phyloP scores from a whole-genome alignment of 176 grass and related monocot species.

The Ensete glaucum region DNA sequence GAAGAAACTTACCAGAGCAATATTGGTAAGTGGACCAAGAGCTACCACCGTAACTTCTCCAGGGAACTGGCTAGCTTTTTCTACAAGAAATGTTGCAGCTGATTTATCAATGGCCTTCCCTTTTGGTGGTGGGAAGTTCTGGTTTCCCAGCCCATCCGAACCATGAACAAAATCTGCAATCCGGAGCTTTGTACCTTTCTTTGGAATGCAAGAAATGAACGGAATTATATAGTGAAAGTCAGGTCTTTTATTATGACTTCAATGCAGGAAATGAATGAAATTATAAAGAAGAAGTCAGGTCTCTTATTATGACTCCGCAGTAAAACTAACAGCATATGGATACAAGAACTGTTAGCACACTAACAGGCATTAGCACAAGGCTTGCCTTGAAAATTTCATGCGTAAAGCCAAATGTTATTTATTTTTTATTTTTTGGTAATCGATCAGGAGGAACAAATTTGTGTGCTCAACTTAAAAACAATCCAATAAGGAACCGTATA shows the following conservation, averaged over 20 bases:
- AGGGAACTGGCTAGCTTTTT: constrained; percentile 62
- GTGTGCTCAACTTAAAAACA: too few relatives aligned
- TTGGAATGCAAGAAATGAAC: constrained; percentile 10
- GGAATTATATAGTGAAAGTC: constrained; percentile 1
- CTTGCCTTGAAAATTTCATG: background rate
- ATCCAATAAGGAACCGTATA: background rate
- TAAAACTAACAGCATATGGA: background rate
- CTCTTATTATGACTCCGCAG: background rate
- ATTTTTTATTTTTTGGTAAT: too few relatives aligned
- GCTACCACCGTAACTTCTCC: constrained; percentile 68
- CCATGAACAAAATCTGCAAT: constrained; percentile 84
- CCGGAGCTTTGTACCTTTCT: constrained; percentile 82
- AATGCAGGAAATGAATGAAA: constrained; percentile 8
- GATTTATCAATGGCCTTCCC: constrained; percentile 46
- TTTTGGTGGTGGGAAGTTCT: constrained; percentile 53
- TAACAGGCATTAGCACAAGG: background rate
- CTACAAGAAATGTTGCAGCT: constrained; percentile 59
- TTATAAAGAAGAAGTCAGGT: background rate
- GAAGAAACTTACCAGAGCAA: constrained; percentile 51
- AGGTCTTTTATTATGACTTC: background rate
- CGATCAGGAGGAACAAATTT: background rate
- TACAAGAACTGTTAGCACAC: background rate
- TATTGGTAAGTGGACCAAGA: constrained; percentile 83
- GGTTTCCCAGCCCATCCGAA: constrained; percentile 65
- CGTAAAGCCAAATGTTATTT: background rate